Conservation (phyloP, 1,139 yeast genomes). For the Yamadazyma blattariae region DNA sequence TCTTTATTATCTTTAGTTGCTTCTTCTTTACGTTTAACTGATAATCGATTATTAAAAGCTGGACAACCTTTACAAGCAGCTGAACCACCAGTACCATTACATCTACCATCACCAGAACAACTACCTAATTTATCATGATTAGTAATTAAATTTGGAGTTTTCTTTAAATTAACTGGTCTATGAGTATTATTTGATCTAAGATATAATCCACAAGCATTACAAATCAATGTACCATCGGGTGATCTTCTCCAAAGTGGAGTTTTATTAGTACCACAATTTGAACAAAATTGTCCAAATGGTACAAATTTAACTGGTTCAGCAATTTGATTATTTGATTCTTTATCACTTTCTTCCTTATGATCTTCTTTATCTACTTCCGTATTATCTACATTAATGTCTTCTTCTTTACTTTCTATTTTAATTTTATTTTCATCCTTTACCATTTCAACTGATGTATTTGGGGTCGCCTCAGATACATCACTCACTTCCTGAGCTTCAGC, state of each 20-base stretch:
- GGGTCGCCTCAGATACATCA: no score
- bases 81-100: slow-evolving; percentile 87
- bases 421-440: no score
- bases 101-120: slow-evolving; percentile 80
- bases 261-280: slow-evolving; percentile 66
- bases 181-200: slow-evolving; percentile 52
- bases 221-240: slow-evolving; percentile 61
- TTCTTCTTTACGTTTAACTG: slow-evolving; percentile 11
- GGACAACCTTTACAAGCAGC: slow-evolving; percentile 82
- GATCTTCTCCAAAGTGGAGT: slow-evolving; percentile 73
- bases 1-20: neutral
- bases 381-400: neutral
- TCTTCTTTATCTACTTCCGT: neutral
- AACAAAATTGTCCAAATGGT: slow-evolving; percentile 48
- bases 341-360: neutral
- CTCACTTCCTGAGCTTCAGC: no score
- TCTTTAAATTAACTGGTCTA: slow-evolving; percentile 59
- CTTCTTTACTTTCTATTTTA: neutral
- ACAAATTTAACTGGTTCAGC: slow-evolving; percentile 8
- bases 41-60: slow-evolving; percentile 69
- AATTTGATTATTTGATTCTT: neutral
- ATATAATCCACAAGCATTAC: slow-evolving; percentile 72
- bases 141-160: slow-evolving; percentile 60
- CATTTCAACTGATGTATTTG: no score
- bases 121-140: slow-evolving; percentile 51